These are phyloP conservation scores for Russula ochroleuca DNA, from an alignment of 768 basidiomycete genomes.

Conservation along the genomic window DNA sequence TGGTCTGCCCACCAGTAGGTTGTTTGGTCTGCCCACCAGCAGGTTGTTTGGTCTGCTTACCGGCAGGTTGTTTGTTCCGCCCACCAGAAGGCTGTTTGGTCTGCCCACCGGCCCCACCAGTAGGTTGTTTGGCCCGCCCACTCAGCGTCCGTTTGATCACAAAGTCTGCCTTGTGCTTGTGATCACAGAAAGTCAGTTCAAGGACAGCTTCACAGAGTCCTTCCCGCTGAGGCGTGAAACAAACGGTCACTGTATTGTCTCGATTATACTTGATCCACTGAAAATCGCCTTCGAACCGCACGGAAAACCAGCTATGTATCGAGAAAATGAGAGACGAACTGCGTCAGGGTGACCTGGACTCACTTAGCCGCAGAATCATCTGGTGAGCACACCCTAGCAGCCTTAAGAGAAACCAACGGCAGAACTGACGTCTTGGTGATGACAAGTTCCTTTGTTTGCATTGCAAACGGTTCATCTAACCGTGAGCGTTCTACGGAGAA, in stretches of 20 bases:
- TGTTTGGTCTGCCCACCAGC: too few relatives aligned
- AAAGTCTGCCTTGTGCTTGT: neutral
- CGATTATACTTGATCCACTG: constrained; percentile 1
- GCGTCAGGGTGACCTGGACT: neutral
- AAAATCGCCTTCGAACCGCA: neutral
- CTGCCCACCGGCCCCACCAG: neutral
- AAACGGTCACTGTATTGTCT: neutral
- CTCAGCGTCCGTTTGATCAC: constrained; percentile 9
- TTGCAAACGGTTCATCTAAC: neutral
- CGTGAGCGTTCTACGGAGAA: constrained; percentile 10
- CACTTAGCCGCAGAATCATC: neutral
- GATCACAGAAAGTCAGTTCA: constrained; percentile 13
- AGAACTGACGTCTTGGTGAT: neutral
- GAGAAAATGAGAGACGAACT: neutral
- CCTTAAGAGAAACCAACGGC: constrained; percentile 1
- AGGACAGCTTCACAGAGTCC: constrained; percentile 15
- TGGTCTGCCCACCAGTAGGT: neutral
- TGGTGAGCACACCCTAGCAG: neutral
- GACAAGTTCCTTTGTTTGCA: constrained; percentile 2
- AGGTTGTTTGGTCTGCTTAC: too few relatives aligned
- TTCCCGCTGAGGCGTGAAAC: constrained; percentile 9
- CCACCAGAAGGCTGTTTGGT: too few relatives aligned
- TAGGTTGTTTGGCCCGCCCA: neutral
- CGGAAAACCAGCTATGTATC: constrained; percentile 13
- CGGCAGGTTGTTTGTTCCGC: too few relatives aligned